phyloP scores from a whole-genome alignment of 805 yeast genomes.

The Pichia exigua region DNA sequence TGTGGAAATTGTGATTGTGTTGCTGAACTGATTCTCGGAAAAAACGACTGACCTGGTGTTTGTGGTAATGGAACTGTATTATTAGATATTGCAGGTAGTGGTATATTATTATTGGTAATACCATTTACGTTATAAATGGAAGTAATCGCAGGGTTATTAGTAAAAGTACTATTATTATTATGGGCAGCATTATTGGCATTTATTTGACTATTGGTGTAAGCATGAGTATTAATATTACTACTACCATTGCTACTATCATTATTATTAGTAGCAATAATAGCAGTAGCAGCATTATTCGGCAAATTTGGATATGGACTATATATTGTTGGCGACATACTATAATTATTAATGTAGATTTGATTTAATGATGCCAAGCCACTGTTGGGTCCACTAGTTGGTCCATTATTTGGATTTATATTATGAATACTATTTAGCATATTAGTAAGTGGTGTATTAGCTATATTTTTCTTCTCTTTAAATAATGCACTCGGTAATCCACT shows the following conservation, averaged over 20 bases:
- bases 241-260: too few species aligned
- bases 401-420: slow-evolving; percentile 2
- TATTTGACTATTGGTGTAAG: neutral
- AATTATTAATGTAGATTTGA: slow-evolving; percentile 22
- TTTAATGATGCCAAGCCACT: slow-evolving; percentile 6
- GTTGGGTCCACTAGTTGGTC: neutral
- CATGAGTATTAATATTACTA: neutral
- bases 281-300: neutral
- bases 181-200: neutral
- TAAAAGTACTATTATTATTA: neutral
- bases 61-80: neutral
- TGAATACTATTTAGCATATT: slow-evolving; percentile 14
- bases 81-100: neutral
- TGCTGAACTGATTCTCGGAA: neutral
- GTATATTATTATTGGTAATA: neutral
- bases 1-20: neutral
- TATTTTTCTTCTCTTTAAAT: slow-evolving; percentile 3
- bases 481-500: slow-evolving; percentile 2
- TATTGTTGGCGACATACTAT: slow-evolving; percentile 29
- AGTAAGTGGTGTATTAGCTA: slow-evolving; percentile 4
- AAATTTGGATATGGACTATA: neutral
- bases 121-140: neutral
- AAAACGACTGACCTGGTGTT: neutral
- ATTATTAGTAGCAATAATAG: neutral
- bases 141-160: neutral